Evolutionary conservation across 805 yeast species (phyloP).

Genomic region (Starmerella sirachaensis): DNA sequence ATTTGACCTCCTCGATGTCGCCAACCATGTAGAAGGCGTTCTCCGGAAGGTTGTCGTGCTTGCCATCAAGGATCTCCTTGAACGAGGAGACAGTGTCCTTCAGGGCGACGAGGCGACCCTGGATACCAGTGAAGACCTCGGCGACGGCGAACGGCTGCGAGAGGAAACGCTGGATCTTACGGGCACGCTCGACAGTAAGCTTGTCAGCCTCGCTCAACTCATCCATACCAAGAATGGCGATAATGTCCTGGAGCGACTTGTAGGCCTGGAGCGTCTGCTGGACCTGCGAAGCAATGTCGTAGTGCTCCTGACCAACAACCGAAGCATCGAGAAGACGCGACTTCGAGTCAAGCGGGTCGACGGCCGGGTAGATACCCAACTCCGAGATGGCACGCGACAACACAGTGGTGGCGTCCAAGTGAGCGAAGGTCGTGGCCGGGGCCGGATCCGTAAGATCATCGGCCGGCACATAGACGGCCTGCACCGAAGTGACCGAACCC

Average conservation of each 20-base stretch:
- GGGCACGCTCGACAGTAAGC: slow-evolving; percentile 99
- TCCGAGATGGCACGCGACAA: slow-evolving; percentile 99
- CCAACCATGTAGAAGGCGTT: slow-evolving; percentile 99
- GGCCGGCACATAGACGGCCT: slow-evolving; percentile 99
- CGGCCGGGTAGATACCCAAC: slow-evolving; percentile 99
- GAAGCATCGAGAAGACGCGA: slow-evolving; percentile 96
- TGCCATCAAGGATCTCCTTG: slow-evolving; percentile 96
- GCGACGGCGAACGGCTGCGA: slow-evolving; percentile 99
- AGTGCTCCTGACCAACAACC: slow-evolving; percentile 98
- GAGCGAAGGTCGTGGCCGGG: slow-evolving; percentile 99
- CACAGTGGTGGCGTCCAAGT: slow-evolving; percentile 99
- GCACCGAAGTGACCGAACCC: slow-evolving; percentile 99
- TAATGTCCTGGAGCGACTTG: slow-evolving; percentile 99
- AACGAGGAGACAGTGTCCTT: slow-evolving; percentile 89
- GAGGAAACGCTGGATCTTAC: slow-evolving; percentile 99
- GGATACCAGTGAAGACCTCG: slow-evolving; percentile 99
- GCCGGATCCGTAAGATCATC: slow-evolving; percentile 99
- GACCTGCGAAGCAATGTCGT: slow-evolving; percentile 84
- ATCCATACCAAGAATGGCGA: slow-evolving; percentile 99
- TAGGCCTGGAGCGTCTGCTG: slow-evolving; percentile 99
- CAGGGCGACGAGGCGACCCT: slow-evolving; percentile 94
- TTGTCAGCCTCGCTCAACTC: slow-evolving; percentile 98
- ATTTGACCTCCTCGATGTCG: slow-evolving; percentile 96
- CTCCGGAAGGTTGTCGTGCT: slow-evolving; percentile 98
- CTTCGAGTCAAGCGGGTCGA: slow-evolving; percentile 99